These are phyloP conservation scores for Tuber indicum DNA, from an alignment of 495 filamentous ascomycete genomes.

Conservation along the genomic window DNA sequence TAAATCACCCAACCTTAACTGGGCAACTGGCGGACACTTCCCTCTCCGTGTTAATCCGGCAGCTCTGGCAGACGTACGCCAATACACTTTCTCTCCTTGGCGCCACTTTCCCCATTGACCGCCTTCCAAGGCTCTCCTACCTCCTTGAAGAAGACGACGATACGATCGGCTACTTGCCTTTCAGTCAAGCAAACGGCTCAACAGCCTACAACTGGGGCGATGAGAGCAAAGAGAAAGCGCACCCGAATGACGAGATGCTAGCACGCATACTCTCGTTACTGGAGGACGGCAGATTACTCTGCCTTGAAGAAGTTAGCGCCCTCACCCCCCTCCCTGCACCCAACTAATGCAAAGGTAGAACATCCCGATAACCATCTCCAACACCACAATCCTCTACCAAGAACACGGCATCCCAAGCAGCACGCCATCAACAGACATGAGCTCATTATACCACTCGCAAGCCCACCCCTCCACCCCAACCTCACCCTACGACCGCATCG, in stretches of 20 bases:
- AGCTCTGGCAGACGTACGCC: constrained; percentile 68
- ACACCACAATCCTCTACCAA: constrained; percentile 52
- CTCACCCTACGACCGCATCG: constrained; percentile 23
- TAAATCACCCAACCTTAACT: constrained; percentile 49
- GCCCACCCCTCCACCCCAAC: constrained; percentile 17
- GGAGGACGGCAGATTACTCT: constrained; percentile 57
- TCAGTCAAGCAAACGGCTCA: constrained; percentile 43
- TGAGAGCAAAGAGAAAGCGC: constrained; percentile 49
- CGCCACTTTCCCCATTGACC: constrained; percentile 53
- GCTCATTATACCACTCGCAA: constrained; percentile 32
- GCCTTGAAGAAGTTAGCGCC: constrained; percentile 49
- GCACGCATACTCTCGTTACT: constrained; percentile 63
- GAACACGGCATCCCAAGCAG: constrained; percentile 51
- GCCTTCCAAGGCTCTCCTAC: constrained; percentile 57
- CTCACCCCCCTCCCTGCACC: neutral
- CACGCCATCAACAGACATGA: constrained; percentile 40
- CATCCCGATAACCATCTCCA: constrained; percentile 45
- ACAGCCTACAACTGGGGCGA: constrained; percentile 48
- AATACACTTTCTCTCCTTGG: constrained; percentile 59
- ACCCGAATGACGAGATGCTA: constrained; percentile 65
- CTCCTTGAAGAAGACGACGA: constrained; percentile 71
- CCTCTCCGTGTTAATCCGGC: constrained; percentile 55
- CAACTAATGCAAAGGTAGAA: constrained; percentile 18
- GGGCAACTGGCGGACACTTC: constrained; percentile 52
- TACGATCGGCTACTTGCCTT: constrained; percentile 65